Evolutionary conservation across 2,329 filamentous ascomycete genomes (phyloP).

Genomic region (Aphanocladium album): DNA sequence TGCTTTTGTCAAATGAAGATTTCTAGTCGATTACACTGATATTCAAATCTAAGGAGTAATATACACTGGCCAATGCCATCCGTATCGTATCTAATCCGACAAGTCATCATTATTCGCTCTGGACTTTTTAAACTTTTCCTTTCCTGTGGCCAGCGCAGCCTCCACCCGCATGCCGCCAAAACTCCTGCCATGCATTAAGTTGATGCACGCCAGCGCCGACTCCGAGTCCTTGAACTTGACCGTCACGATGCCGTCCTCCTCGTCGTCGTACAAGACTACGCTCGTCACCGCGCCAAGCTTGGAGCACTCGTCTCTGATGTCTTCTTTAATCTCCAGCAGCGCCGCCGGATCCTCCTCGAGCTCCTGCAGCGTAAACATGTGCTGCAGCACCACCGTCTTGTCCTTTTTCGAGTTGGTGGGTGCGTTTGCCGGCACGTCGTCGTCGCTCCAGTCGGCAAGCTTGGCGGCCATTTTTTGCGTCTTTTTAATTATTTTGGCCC

Average conservation of each 20-base stretch:
- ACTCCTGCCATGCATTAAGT: conserved; percentile 71
- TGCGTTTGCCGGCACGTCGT: conserved; percentile 55
- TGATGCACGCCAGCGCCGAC: conserved; percentile 66
- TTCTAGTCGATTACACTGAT: background rate
- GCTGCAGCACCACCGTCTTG: conserved; percentile 79
- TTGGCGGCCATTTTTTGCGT: conserved; percentile 88
- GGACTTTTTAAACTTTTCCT: conserved; percentile 68
- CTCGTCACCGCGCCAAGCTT: conserved; percentile 87
- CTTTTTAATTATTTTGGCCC: conserved; percentile 85
- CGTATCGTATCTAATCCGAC: background rate
- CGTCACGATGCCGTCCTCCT: conserved; percentile 76
- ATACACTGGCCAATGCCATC: background rate
- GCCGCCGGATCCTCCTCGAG: conserved; percentile 79
- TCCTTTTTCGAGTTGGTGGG: conserved; percentile 56
- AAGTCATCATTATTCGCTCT: conserved; percentile 47
- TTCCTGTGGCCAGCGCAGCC: conserved; percentile 65
- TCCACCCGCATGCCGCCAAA: conserved; percentile 70
- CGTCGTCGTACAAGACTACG: conserved; percentile 83
- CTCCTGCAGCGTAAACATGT: conserved; percentile 88
- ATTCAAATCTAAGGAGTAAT: conserved; percentile 2
- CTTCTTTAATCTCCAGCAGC: conserved; percentile 87
- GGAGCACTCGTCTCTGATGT: conserved; percentile 83
- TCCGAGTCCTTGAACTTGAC: conserved; percentile 73
- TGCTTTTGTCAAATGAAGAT: background rate
- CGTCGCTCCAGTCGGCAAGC: conserved; percentile 92